Evolutionary conservation across 2,329 filamentous ascomycete species (phyloP).

Genomic region (Polychaeton citri): DNA sequence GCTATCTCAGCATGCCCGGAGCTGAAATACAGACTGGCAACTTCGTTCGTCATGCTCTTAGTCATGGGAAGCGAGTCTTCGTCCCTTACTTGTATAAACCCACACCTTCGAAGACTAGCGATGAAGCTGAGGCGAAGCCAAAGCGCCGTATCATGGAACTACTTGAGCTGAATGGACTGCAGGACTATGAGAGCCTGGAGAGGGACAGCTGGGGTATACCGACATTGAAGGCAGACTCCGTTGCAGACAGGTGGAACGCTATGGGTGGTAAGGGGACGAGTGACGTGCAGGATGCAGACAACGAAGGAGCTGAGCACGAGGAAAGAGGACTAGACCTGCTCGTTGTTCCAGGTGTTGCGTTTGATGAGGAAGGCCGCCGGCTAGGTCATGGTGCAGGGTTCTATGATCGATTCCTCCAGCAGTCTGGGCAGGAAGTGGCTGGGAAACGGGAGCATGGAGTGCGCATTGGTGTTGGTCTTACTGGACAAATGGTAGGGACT

Average conservation of each 20-base stretch:
- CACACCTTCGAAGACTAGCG: constrained; percentile 15
- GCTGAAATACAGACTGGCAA: constrained; percentile 73
- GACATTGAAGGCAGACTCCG: constrained; percentile 55
- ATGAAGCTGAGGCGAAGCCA: constrained; percentile 8
- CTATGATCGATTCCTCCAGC: constrained; percentile 84
- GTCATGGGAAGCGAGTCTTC: constrained; percentile 69
- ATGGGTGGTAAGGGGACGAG: constrained; percentile 48
- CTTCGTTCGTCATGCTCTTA: constrained; percentile 71
- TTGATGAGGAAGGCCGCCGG: constrained; percentile 61
- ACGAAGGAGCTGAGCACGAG: constrained; percentile 6
- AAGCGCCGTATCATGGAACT: constrained; percentile 79
- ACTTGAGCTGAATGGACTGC: constrained; percentile 59
- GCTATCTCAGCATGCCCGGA: constrained; percentile 87
- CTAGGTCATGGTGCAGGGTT: constrained; percentile 93
- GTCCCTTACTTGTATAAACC: constrained; percentile 74
- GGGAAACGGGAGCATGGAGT: constrained; percentile 48
- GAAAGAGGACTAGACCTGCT: constrained; percentile 60
- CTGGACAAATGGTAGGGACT: constrained; percentile 65
- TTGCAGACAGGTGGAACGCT: constrained; percentile 56
- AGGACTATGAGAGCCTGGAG: constrained; percentile 65
- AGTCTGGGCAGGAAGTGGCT: constrained; percentile 40
- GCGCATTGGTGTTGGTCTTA: constrained; percentile 63
- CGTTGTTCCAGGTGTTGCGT: constrained; percentile 84
- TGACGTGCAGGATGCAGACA: constrained; percentile 17
- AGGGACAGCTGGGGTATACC: constrained; percentile 90